These are phyloP conservation scores for Blastomyces silverae DNA, from an alignment of 2,329 filamentous ascomycete genomes.

Conservation along the genomic window DNA sequence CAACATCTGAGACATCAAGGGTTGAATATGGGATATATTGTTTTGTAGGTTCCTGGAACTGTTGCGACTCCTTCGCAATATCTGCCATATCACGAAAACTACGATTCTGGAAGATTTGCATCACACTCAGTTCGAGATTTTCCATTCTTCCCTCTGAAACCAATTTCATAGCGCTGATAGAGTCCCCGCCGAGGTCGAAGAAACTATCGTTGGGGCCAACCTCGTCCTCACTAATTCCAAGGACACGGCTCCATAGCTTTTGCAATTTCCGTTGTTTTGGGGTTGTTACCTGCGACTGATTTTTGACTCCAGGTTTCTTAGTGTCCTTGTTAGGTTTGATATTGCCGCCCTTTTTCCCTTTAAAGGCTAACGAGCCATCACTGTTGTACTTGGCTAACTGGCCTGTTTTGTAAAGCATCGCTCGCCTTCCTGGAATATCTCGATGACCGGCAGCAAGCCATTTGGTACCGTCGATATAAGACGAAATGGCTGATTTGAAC, in stretches of 20 bases:
- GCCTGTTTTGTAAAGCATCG: constrained; percentile 12
- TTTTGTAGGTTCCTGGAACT: constrained; percentile 17
- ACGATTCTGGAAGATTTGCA: constrained; percentile 46
- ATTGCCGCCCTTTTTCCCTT: constrained; percentile 54
- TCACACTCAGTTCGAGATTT: constrained; percentile 48
- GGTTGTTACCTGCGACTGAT: constrained; percentile 7
- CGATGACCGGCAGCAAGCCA: constrained; percentile 10
- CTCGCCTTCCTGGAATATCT: not conserved
- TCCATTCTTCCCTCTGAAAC: constrained; percentile 50
- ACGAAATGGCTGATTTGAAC: not conserved
- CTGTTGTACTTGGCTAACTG: constrained; percentile 14
- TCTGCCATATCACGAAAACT: constrained; percentile 43
- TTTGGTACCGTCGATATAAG: not conserved
- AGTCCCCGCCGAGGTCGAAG: constrained; percentile 53
- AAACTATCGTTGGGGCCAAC: constrained; percentile 50
- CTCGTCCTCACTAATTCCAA: constrained; percentile 40
- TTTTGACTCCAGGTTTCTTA: not conserved
- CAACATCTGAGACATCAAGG: constrained; percentile 35
- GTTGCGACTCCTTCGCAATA: constrained; percentile 5
- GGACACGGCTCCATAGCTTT: constrained; percentile 45
- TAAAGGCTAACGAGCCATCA: constrained; percentile 15
- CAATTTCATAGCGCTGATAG: constrained; percentile 54
- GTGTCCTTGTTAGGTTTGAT: constrained; percentile 54
- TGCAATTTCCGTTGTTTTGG: constrained; percentile 33
- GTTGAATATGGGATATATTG: constrained; percentile 44